Conservation (phyloP, 2,329 filamentous ascomycete genomes). For the Fusarium clavum region DNA sequence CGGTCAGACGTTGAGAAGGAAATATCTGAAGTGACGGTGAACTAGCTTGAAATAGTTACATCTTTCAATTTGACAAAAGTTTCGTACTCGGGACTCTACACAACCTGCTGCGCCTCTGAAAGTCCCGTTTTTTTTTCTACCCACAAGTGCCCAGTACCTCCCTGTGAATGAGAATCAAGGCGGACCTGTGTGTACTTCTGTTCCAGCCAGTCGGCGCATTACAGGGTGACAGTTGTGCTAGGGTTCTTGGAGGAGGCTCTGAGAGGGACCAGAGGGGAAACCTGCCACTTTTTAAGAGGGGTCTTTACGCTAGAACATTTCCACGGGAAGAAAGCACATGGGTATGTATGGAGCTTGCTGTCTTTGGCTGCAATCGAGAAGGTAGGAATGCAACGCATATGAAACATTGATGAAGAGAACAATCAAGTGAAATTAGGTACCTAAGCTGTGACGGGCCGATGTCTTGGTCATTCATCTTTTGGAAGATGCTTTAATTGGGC, state of each 20-base stretch:
- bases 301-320: conserved; percentile 29
- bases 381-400: background rate
- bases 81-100: conserved; percentile 17
- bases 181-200: background rate
- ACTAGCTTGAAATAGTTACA: background rate
- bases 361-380: background rate
- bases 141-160: conserved; percentile 2
- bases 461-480: background rate
- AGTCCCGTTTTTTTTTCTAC: background rate
- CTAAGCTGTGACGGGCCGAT: background rate
- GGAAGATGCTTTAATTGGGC: background rate
- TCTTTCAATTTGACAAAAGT: background rate
- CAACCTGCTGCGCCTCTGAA: background rate
- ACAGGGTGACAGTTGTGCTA: background rate
- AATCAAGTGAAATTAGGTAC: background rate
- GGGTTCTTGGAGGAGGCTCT: conserved; percentile 2
- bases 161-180: background rate
- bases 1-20: background rate
- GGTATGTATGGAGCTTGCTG: background rate
- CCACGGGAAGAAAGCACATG: background rate
- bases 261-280: conserved; percentile 22
- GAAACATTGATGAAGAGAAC: conserved; percentile 5
- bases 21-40: background rate
- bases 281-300: conserved; percentile 16
- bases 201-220: conserved; percentile 3